Percentiles rank a stretch among this genome's conserved stretches.
These are phyloP conservation scores for Tuber umbilicatum DNA, from an alignment of 495 filamentous ascomycete genomes.

Conservation along the genomic window DNA sequence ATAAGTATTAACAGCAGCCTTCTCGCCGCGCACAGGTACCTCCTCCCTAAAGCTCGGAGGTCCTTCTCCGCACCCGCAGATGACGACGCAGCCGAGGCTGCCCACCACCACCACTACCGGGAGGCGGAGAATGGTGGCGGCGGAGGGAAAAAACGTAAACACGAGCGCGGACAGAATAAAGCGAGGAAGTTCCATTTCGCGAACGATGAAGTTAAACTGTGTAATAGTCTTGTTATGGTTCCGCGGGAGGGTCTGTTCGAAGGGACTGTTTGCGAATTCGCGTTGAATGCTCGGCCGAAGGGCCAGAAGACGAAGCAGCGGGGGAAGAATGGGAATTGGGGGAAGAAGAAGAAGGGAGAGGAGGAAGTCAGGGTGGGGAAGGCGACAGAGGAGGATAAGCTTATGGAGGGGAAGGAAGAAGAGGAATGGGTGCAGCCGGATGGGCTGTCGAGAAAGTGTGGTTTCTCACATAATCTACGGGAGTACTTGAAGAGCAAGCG, in stretches of 20 bases:
- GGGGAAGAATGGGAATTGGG: background rate
- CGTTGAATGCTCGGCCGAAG: constrained; percentile 8
- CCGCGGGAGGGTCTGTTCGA: constrained; percentile 27
- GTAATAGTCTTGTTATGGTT: constrained; percentile 71
- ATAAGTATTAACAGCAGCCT: constrained; percentile 25
- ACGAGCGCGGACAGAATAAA: constrained; percentile 75
- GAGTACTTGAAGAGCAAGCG: constrained; percentile 77
- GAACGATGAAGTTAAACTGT: constrained; percentile 69
- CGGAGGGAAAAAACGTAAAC: constrained; percentile 55
- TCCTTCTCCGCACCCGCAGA: constrained; percentile 39
- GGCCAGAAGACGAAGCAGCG: constrained; percentile 16
- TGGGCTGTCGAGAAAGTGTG: constrained; percentile 49
- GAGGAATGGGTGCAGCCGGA: constrained; percentile 22
- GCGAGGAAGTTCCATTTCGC: constrained; percentile 75
- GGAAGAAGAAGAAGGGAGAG: constrained; percentile 14
- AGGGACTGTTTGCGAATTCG: constrained; percentile 31
- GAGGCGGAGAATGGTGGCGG: constrained; percentile 39
- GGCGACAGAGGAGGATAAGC: constrained; percentile 7
- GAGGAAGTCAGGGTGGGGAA: constrained; percentile 9
- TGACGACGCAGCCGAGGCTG: constrained; percentile 68
- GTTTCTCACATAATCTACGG: constrained; percentile 75
- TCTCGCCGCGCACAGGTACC: constrained; percentile 49
- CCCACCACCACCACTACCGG: constrained; percentile 46
- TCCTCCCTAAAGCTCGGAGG: constrained; percentile 44
- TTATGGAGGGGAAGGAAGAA: constrained; percentile 26